A percentile compares a stretch with the other conserved stretches of the same genome.
Evolutionary conservation across 2,329 filamentous ascomycete species (phyloP).

Genomic region (Dothideomycetidae sp.): DNA sequence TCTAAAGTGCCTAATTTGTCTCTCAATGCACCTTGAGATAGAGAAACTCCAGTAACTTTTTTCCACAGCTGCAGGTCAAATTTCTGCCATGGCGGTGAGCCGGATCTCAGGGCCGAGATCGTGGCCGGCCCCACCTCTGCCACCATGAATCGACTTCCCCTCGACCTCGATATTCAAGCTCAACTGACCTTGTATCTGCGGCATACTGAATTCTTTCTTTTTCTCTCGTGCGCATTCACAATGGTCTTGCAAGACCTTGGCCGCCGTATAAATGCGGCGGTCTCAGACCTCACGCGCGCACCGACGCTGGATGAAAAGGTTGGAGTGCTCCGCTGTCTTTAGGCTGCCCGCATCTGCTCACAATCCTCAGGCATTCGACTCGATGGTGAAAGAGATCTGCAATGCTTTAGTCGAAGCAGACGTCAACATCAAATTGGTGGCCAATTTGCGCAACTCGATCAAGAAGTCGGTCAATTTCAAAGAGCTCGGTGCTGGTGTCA

Average conservation of each 20-base stretch:
- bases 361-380: conserved; percentile 64
- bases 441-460: conserved; percentile 83
- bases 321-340: conserved; percentile 12
- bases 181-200: too few species aligned
- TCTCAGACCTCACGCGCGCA: conserved; percentile 82
- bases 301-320: conserved; percentile 95
- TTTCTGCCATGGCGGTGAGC: conserved; percentile 8
- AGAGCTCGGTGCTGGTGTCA: conserved; percentile 76
- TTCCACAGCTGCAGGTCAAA: conserved; percentile 5
- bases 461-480: conserved; percentile 86
- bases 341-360: conserved; percentile 2
- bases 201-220: background rate
- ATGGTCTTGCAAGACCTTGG: conserved; percentile 99
- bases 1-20: background rate
- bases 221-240: conserved; percentile 15
- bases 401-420: conserved; percentile 91
- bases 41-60: conserved; percentile 3
- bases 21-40: background rate
- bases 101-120: conserved; percentile 3
- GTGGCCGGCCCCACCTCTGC: conserved; percentile 1
- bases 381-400: conserved; percentile 97
- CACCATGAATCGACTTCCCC: conserved; percentile 5
- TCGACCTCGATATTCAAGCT: too few species aligned
- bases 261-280: conserved; percentile 93
- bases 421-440: conserved; percentile 89